Conservation (phyloP, 78 protist species). For the Tieghemostelium lacteum region DNA sequence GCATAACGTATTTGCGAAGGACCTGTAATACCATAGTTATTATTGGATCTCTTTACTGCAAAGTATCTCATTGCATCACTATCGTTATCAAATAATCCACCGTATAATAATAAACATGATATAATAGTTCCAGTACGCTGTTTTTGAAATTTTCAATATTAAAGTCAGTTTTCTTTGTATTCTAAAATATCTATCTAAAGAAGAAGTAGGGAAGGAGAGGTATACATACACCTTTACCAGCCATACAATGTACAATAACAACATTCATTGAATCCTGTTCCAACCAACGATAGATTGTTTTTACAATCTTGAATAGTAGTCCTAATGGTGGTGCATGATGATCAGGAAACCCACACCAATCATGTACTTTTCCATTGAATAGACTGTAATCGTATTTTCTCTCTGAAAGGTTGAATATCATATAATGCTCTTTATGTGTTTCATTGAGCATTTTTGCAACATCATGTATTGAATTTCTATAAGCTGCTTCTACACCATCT, state of each 20-base stretch:
- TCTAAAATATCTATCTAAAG: too few relatives aligned
- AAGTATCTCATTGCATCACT: conserved; percentile 82
- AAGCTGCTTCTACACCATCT: conserved; percentile 85
- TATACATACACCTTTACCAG: conserved; percentile 86
- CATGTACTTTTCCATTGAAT: conserved; percentile 60
- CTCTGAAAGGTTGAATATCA: conserved; percentile 75
- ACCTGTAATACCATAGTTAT: conserved; percentile 78
- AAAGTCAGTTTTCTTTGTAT: neutral
- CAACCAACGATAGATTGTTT: conserved; percentile 63
- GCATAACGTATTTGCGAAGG: conserved; percentile 79
- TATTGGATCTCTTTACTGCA: conserved; percentile 79
- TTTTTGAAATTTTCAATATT: neutral
- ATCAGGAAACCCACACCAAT: conserved; percentile 89
- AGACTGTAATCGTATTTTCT: conserved; percentile 67
- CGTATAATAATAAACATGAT: conserved; percentile 69
- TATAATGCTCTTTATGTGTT: conserved; percentile 56
- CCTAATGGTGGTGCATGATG: conserved; percentile 87
- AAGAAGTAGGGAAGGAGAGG: too few relatives aligned
- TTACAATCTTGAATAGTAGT: conserved; percentile 69
- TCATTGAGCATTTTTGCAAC: conserved; percentile 77
- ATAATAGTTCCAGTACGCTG: conserved; percentile 78
- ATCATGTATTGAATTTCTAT: conserved; percentile 81
- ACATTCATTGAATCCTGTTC: conserved; percentile 65
- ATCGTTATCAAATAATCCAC: conserved; percentile 73
- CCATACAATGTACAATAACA: conserved; percentile 84